These are phyloP conservation scores for Leptosphaerulina australis DNA, from an alignment of 2,329 filamentous ascomycete species.

Conservation along the genomic window DNA sequence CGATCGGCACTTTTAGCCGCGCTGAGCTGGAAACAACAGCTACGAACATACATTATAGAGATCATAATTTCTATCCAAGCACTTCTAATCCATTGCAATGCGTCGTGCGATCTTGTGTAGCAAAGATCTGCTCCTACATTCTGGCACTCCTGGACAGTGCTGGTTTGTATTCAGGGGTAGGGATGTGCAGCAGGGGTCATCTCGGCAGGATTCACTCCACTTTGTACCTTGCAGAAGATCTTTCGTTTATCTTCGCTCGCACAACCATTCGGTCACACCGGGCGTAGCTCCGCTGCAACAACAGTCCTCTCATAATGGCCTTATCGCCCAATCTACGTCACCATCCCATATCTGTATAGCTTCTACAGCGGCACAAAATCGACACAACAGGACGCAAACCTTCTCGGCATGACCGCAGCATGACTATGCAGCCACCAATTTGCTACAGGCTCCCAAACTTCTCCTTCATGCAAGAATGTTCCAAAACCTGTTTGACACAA, in stretches of 20 bases:
- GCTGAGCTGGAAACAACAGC: slow-evolving; percentile 7
- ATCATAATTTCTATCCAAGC: slow-evolving; percentile 14
- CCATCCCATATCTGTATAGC: background rate
- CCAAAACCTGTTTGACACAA: slow-evolving; percentile 1
- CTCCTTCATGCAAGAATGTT: slow-evolving; percentile 6
- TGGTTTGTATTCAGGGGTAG: background rate
- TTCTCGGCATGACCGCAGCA: slow-evolving; percentile 4
- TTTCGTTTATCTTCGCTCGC: slow-evolving; percentile 6
- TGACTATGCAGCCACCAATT: slow-evolving; percentile 11
- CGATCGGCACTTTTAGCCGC: slow-evolving; percentile 13
- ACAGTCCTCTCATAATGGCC: background rate
- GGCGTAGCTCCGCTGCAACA: slow-evolving; percentile 2
- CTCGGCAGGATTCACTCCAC: background rate
- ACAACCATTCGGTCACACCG: background rate
- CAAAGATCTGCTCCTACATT: background rate
- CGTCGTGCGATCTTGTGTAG: background rate
- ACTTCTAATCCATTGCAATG: background rate
- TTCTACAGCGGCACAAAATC: slow-evolving; percentile 2
- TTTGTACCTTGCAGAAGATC: slow-evolving; percentile 16
- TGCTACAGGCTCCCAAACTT: slow-evolving; percentile 9
- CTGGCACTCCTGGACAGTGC: slow-evolving; percentile 1
- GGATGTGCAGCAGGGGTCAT: background rate
- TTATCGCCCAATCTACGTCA: slow-evolving; percentile 18
- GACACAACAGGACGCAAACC: slow-evolving; percentile 1
- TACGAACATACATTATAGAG: slow-evolving; percentile 12